Base-by-base conservation (phyloP, 1,284 basidiomycete genomes). In the Microbotryum silenes-acaulis region DNA sequence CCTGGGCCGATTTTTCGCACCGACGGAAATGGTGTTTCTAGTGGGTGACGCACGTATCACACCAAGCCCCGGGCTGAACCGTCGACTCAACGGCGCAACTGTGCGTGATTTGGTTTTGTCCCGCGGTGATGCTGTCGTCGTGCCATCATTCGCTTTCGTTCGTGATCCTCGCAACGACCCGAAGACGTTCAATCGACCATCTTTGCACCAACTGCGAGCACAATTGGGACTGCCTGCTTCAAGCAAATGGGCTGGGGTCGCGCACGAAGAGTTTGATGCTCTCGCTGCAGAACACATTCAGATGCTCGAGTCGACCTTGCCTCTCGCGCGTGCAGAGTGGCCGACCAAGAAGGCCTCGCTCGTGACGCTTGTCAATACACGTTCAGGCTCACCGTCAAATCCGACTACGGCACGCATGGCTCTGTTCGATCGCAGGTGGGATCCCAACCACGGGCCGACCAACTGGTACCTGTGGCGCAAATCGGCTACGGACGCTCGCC, bases 1-100 rank as follows among this genome's bases (percentile, higher is more conserved):
- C 64, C 62, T 74, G 42, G 72, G 71, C 33, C 64, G 73, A 20
- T 74, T 74, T 67, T 73, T 74, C 37, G 69, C 72, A 14, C 64
- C 62, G 42, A 72, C 73, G 25, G 71, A 73, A 46, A 50, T 72
- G 52, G 66, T 72, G 57, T 72, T 71, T 65, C 61, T 73, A 42
- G 69, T 70, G 3, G 70, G 67, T 4, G 73, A 74, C 49, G 70
- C 73, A 1, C 63, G 72, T 12, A 37, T 72, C 16, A 54, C 67
- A 6, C 73, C 73, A 27, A 64, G 67, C 2, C 42, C 56, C 23
- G 68, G 65, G 1, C 61, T 74, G 0, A 56, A 67, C 9, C n/a
- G 53, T 6, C 56, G 64, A 20, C 60, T 72, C 4, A 59, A 59
- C 25, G 31, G 54, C 25, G 57, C 55, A 16, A 56, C 53, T 9